These are phyloP conservation scores for Mycocentrospora acerina DNA, from an alignment of 2,329 filamentous ascomycete species.

Conservation along the genomic window DNA sequence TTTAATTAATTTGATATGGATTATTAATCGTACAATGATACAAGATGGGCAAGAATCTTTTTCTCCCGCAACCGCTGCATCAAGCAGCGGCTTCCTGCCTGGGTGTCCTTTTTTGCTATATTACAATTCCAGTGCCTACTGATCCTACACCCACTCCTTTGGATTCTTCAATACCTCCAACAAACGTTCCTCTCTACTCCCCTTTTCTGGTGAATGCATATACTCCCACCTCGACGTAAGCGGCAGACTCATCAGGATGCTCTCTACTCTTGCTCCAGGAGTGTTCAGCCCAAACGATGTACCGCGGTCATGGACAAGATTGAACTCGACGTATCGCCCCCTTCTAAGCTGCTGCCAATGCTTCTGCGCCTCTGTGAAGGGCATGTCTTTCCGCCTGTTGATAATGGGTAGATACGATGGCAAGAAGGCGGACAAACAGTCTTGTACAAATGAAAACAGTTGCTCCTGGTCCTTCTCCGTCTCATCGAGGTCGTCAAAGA, in stretches of 20 bases:
- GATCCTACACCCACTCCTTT: slow-evolving; percentile 58
- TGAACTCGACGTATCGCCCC: slow-evolving; percentile 98
- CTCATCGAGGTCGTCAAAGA: slow-evolving; percentile 96
- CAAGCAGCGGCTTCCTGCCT: too few relatives aligned
- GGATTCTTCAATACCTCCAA: slow-evolving; percentile 69
- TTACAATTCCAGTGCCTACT: too few relatives aligned
- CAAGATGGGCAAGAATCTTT: too few relatives aligned
- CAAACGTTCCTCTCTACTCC: slow-evolving; percentile 75
- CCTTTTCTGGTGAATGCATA: slow-evolving; percentile 82
- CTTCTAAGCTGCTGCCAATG: slow-evolving; percentile 94
- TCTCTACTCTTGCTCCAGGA: slow-evolving; percentile 87
- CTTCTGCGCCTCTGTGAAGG: slow-evolving; percentile 82
- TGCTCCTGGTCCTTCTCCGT: slow-evolving; percentile 84
- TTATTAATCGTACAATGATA: too few relatives aligned
- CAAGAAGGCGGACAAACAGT: slow-evolving; percentile 82
- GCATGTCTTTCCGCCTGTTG: slow-evolving; percentile 85
- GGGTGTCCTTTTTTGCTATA: too few relatives aligned
- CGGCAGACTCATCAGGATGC: slow-evolving; percentile 95
- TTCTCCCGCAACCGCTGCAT: too few relatives aligned
- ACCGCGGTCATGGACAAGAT: slow-evolving; percentile 92
- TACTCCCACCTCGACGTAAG: slow-evolving; percentile 93
- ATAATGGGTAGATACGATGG: slow-evolving; percentile 91
- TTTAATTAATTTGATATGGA: too few relatives aligned
- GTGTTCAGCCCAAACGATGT: slow-evolving; percentile 94
- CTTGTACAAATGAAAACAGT: slow-evolving; percentile 84